These are phyloP conservation scores for Canavalia ensiformis DNA, from an alignment of 306 rosid genomes.

Conservation along the genomic window DNA sequence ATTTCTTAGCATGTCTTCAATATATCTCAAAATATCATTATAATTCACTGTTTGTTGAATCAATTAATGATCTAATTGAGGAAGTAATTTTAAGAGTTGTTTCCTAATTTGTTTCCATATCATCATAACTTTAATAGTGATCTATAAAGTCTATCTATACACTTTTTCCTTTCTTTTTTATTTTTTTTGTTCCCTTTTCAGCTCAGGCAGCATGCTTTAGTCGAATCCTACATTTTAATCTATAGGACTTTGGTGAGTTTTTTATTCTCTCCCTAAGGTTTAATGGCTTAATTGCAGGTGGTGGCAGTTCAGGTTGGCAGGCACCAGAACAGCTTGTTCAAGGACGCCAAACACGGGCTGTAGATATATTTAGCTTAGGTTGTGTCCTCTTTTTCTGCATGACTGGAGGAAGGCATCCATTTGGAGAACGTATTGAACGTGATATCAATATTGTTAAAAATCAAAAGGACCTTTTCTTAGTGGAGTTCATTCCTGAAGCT, in stretches of 20 bases:
- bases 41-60: background rate
- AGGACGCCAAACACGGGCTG: constrained; percentile 91
- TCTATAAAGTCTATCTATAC: background rate
- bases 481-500: constrained; percentile 83
- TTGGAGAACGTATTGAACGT: constrained; percentile 86
- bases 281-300: constrained; percentile 60
- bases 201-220: constrained; percentile 13
- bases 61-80: background rate
- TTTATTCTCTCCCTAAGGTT: constrained; percentile 31
- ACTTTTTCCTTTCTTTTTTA: constrained; percentile 11
- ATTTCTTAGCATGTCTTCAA: background rate
- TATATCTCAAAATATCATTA: background rate
- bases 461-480: constrained; percentile 64
- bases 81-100: constrained; percentile 17
- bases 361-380: constrained; percentile 90
- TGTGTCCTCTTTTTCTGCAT: constrained; percentile 84
- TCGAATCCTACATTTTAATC: constrained; percentile 21
- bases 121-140: background rate
- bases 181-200: background rate
- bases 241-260: background rate
- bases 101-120: constrained; percentile 31
- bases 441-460: constrained; percentile 80
- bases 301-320: constrained; percentile 99
- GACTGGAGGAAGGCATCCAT: constrained; percentile 91
- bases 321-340: constrained; percentile 86